These are phyloP conservation scores for Pyrenochaeta sp. DNA, from an alignment of 2,329 filamentous ascomycete species.

Conservation along the genomic window DNA sequence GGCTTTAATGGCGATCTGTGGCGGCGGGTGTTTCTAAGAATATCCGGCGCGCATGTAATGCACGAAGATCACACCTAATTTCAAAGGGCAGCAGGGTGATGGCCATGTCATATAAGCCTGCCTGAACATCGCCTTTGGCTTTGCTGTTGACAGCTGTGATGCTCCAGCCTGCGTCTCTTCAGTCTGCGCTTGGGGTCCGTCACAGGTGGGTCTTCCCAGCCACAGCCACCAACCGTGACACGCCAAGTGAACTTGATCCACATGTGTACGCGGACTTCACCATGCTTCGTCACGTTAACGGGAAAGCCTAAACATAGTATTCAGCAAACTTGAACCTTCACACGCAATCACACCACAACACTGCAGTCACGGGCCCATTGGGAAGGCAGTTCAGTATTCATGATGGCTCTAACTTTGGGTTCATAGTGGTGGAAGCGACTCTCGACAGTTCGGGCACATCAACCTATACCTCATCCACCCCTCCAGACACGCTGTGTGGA, in stretches of 20 bases:
- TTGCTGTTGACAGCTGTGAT: neutral
- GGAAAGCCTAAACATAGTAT: neutral
- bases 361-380: no score
- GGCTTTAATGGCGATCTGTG: slow-evolving; percentile 11
- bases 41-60: slow-evolving; percentile 2
- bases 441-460: slow-evolving; percentile 94
- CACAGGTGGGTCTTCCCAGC: neutral
- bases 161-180: no score
- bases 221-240: slow-evolving; percentile 1
- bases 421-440: slow-evolving; percentile 85
- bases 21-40: slow-evolving; percentile 14
- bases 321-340: neutral
- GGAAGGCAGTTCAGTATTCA: neutral
- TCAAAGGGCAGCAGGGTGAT: neutral
- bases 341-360: neutral
- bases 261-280: slow-evolving; percentile 3
- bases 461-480: slow-evolving; percentile 94
- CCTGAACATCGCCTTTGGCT: neutral
- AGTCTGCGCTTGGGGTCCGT: neutral
- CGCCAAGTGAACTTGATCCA: slow-evolving; percentile 1
- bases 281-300: neutral
- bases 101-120: neutral
- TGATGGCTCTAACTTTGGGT: neutral
- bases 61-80: neutral
- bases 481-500: slow-evolving; percentile 90